Evolutionary conservation across 305 asterid genomes (phyloP).

Genomic region (Salvia sclarea): DNA sequence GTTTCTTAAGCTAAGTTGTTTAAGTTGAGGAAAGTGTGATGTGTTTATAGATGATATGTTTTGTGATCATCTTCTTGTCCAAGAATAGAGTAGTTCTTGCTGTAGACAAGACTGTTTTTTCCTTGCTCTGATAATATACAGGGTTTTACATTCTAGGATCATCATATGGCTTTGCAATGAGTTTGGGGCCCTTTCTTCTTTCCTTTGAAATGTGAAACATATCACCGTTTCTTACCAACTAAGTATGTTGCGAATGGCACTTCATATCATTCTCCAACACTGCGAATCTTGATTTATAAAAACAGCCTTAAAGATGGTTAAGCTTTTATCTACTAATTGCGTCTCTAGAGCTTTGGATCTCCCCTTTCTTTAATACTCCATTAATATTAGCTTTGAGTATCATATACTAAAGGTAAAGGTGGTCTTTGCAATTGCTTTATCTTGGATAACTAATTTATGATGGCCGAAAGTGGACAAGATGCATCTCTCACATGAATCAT

Average conservation of each 20-base stretch:
- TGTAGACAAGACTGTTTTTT: neutral
- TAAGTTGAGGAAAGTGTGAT: slow-evolving; percentile 21
- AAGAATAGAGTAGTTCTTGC: slow-evolving; percentile 27
- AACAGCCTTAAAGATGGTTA: too few species aligned
- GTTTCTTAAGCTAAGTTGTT: slow-evolving; percentile 16
- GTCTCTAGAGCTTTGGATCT: slow-evolving; percentile 18
- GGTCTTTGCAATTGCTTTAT: slow-evolving; percentile 5
- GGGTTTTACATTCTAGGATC: neutral
- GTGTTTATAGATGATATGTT: slow-evolving; percentile 26
- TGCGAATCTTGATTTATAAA: too few species aligned
- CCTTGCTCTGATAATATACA: slow-evolving; percentile 12
- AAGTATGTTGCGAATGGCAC: too few species aligned
- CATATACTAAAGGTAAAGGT: slow-evolving; percentile 27
- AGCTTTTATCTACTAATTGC: too few species aligned
- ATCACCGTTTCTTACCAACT: neutral
- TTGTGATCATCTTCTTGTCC: slow-evolving; percentile 20
- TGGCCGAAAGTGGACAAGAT: slow-evolving; percentile 19
- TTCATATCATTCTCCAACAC: too few species aligned
- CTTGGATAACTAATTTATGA: neutral
- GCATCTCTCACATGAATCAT: neutral
- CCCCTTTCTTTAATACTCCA: neutral
- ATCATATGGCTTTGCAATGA: neutral
- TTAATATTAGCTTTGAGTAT: neutral
- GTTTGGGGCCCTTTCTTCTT: neutral
- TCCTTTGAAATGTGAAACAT: neutral